Conservation (phyloP, 202 grass and related monocot genomes). For the Digitaria exilis region DNA sequence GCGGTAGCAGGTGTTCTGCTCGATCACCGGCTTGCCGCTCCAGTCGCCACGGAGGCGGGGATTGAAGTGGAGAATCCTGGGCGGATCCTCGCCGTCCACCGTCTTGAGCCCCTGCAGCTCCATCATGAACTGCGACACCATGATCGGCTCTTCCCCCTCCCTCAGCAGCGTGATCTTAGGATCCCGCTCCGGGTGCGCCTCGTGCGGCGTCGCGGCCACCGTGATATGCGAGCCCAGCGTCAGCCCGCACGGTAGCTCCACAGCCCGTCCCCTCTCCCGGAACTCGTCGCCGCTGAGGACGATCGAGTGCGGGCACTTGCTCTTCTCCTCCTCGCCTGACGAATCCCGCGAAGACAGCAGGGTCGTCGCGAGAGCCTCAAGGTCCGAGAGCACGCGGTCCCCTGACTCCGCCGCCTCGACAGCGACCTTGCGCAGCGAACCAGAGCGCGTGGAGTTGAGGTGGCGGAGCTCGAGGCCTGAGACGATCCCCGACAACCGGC, state of each 20-base stretch:
- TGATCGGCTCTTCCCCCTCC: slow-evolving; percentile 75
- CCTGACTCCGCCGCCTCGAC: slow-evolving; percentile 54
- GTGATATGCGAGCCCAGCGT: slow-evolving; percentile 85
- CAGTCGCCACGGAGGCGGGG: slow-evolving; percentile 73
- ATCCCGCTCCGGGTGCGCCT: slow-evolving; percentile 59
- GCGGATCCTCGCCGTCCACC: slow-evolving; percentile 85
- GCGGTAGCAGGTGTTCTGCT: slow-evolving; percentile 88
- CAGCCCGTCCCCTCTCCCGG: slow-evolving; percentile 38
- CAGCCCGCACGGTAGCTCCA: slow-evolving; percentile 83
- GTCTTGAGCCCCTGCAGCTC: slow-evolving; percentile 79
- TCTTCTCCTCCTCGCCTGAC: slow-evolving; percentile 25
- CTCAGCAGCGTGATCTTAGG: slow-evolving; percentile 68
- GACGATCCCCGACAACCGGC: slow-evolving; percentile 30
- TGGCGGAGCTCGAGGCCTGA: slow-evolving; percentile 54
- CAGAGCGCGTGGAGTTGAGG: slow-evolving; percentile 49
- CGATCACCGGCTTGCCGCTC: slow-evolving; percentile 76
- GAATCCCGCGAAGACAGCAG: not conserved
- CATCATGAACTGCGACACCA: slow-evolving; percentile 95
- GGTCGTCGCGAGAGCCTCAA: slow-evolving; percentile 21
- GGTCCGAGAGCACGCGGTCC: slow-evolving; percentile 49
- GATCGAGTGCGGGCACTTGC: slow-evolving; percentile 75
- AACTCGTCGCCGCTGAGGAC: slow-evolving; percentile 60
- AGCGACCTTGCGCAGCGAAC: slow-evolving; percentile 53
- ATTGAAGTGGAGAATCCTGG: slow-evolving; percentile 86
- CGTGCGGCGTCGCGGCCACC: slow-evolving; percentile 56